Evolutionary conservation across 2,329 filamentous ascomycete species (phyloP), one percentile per base, ranked within the genome.

Genomic region (Fusarium brevicatenulatum): DNA sequence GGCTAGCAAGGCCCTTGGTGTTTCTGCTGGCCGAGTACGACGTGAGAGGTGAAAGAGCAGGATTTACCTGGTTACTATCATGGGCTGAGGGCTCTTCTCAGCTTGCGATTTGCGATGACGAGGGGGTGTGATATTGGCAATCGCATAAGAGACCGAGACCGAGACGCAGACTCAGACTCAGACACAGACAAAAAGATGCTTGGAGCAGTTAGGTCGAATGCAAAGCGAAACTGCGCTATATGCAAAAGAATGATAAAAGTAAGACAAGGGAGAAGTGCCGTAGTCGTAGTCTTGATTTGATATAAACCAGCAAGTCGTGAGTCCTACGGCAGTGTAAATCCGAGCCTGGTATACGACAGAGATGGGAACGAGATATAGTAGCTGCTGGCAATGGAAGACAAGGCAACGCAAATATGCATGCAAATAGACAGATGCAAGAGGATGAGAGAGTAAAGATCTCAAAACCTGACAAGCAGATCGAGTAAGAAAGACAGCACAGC

Each of bases 401-500:
- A 49, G 43, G 64, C 68, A 62, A 69, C 54, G 37, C 63, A 69
- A 64, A 47, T 47, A 58, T 52, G 59, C 62, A 62, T 65, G 52
- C 46, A 50, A 50, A 66, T 39, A 66, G 43, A 44, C n/a, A 47
- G 34, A 40, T 69, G 58, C 13, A 69, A 72, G 50, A 63, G 44
- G 46, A 64, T 62, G 49, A 62, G 64, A 62, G 42, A 66, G 68
- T 53, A 47, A 67, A 66, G 63, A 57, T 34, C 36, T 50, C 60
- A 59, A 59, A 65, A 57, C 56, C 34, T 70, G 54, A 68, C 58
- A 63, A 65, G 52, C 64, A 75, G 62, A 68, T 73, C 36, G 57
- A 73, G 52, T 59, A 66, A 66, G 54, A 63, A 70, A 57, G 57
- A 69, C 46, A 63, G 56, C 62, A 53, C 57, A 74, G 68, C 44